phyloP scores from a whole-genome alignment of 2,329 filamentous ascomycete genomes.

The Zymoseptoria ardabiliae region DNA sequence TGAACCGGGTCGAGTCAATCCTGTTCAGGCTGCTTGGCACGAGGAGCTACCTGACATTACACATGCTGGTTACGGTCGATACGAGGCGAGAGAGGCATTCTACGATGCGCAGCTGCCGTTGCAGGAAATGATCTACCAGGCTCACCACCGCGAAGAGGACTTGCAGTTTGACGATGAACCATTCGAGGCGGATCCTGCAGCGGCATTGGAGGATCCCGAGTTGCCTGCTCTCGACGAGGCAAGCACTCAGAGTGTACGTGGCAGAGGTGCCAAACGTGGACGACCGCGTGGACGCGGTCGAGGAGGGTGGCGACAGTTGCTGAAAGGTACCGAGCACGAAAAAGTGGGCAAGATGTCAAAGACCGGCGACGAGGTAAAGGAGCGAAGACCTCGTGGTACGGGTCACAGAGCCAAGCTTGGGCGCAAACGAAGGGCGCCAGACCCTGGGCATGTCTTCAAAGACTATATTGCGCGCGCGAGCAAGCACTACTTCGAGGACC shows the following conservation, averaged over 20 bases:
- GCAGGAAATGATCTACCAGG: not conserved
- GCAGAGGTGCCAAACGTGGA: conserved; percentile 7
- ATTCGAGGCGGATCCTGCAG: not conserved
- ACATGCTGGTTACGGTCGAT: not conserved
- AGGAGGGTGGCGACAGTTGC: conserved; percentile 26
- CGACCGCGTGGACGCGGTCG: conserved; percentile 18
- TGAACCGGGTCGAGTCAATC: not conserved
- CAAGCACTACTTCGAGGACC: conserved; percentile 56
- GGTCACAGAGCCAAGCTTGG: conserved; percentile 16
- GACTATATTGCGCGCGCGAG: conserved; percentile 59
- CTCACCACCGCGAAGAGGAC: not conserved
- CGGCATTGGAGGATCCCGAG: not conserved
- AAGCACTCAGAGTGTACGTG: not conserved
- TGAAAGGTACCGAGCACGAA: conserved; percentile 30
- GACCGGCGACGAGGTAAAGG: conserved; percentile 11
- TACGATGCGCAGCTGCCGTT: not conserved
- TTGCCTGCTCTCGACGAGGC: not conserved
- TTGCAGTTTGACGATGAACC: not conserved
- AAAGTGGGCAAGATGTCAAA: conserved; percentile 13
- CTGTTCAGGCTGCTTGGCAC: not conserved
- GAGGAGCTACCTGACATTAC: not conserved
- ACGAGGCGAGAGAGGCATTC: not conserved
- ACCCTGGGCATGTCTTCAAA: conserved; percentile 66
- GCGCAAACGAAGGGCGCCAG: conserved; percentile 47
- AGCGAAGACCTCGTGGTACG: conserved; percentile 2